Conservation (phyloP, 108 stramenopile species). For the Fistulifera pelliculosa region DNA sequence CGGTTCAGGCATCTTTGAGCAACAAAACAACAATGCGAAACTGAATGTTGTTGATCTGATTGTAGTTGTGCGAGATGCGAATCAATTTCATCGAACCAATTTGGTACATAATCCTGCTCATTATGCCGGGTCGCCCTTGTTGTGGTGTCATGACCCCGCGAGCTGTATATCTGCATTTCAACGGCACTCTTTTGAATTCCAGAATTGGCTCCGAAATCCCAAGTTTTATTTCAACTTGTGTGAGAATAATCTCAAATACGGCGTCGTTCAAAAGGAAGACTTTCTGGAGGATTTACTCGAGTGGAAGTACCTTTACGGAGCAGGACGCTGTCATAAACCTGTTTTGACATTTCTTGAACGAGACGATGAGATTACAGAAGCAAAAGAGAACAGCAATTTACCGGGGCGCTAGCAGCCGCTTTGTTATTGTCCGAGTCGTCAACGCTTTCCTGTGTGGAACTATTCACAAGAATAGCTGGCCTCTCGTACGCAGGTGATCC, state of each 20-base stretch:
- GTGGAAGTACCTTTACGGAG: slow-evolving; percentile 73
- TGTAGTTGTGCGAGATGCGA: slow-evolving; percentile 45
- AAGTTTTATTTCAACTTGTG: slow-evolving; percentile 28
- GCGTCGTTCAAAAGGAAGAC: slow-evolving; percentile 52
- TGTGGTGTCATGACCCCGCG: slow-evolving; percentile 4
- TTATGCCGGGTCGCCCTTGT: slow-evolving; percentile 33
- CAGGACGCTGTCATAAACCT: slow-evolving; percentile 81
- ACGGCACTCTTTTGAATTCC: slow-evolving; percentile 6
- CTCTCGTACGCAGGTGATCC: slow-evolving; percentile 80
- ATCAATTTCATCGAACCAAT: slow-evolving; percentile 54
- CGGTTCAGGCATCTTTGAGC: slow-evolving; percentile 75
- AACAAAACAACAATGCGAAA: slow-evolving; percentile 19
- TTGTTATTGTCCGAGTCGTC: slow-evolving; percentile 22
- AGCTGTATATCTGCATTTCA: slow-evolving; percentile 15
- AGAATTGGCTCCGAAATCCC: slow-evolving; percentile 11
- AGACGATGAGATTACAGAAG: slow-evolving; percentile 14
- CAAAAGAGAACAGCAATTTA: slow-evolving; percentile 41
- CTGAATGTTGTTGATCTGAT: slow-evolving; percentile 70
- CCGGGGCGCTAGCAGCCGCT: slow-evolving; percentile 55
- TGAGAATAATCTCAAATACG: slow-evolving; percentile 56
- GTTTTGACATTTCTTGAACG: slow-evolving; percentile 28
- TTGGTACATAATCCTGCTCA: slow-evolving; percentile 46
- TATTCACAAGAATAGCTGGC: slow-evolving; percentile 43
- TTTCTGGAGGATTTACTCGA: slow-evolving; percentile 45
- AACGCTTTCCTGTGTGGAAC: neutral